Conservation (phyloP, 768 basidiomycete genomes). For the Albatrellus ellisii region DNA sequence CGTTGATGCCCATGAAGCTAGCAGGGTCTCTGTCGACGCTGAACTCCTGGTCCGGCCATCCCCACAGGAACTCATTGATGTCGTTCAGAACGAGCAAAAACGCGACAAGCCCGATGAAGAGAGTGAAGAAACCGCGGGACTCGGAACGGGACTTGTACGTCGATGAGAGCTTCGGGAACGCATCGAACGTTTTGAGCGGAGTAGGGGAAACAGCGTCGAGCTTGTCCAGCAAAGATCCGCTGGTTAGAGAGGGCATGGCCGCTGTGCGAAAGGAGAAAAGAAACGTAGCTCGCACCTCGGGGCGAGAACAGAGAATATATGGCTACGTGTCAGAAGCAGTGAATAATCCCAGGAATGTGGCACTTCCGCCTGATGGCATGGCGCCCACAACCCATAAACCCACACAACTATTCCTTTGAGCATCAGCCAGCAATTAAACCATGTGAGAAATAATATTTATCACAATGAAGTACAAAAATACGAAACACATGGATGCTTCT, state of each 20-base stretch:
- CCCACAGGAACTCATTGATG: conserved; percentile 83
- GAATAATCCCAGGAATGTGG: too few relatives aligned
- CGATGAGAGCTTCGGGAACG: conserved; percentile 25
- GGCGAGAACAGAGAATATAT: too few relatives aligned
- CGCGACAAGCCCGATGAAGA: conserved; percentile 51
- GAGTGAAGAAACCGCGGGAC: conserved; percentile 25
- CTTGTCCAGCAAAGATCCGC: conserved; percentile 14
- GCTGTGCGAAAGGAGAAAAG: too few relatives aligned
- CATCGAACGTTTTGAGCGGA: conserved; percentile 23
- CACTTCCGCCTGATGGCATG: too few relatives aligned
- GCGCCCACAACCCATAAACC: too few relatives aligned
- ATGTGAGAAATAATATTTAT: too few relatives aligned
- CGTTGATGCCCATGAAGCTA: conserved; percentile 69
- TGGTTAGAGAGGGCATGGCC: conserved; percentile 25
- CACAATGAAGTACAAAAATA: too few relatives aligned
- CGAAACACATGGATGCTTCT: too few relatives aligned
- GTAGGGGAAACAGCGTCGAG: conserved; percentile 18
- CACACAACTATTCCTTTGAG: too few relatives aligned
- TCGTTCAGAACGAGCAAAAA: conserved; percentile 78
- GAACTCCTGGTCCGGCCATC: conserved; percentile 86
- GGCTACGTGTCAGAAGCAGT: too few relatives aligned
- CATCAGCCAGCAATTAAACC: too few relatives aligned
- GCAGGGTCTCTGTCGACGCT: conserved; percentile 57
- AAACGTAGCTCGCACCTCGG: too few relatives aligned
- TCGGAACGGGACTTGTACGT: conserved; percentile 22